These are phyloP conservation scores for Pleurozium schreberi DNA, from an alignment of 225 moss, liverwort and hornwort genomes.

Conservation along the genomic window DNA sequence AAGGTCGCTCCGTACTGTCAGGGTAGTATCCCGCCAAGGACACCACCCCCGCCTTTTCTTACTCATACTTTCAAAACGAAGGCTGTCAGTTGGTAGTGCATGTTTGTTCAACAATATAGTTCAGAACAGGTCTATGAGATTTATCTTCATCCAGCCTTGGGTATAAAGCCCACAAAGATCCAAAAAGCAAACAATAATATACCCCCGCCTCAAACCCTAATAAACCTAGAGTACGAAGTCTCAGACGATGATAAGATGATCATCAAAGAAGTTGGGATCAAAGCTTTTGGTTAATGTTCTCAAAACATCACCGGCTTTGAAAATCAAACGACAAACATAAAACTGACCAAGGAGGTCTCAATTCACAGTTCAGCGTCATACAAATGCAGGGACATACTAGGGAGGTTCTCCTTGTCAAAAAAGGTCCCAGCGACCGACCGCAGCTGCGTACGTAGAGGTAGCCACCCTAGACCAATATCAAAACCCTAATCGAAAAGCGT, in stretches of 20 bases:
- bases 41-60: not conserved
- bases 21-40: not conserved
- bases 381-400: slow-evolving; percentile 13
- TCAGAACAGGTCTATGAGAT: not conserved
- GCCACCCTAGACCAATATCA: not conserved
- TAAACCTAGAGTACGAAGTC: not conserved
- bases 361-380: slow-evolving; percentile 1
- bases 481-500: not conserved
- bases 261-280: slow-evolving; percentile 12
- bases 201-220: too few relatives aligned
- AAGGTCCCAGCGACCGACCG: slow-evolving; percentile 17
- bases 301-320: not conserved
- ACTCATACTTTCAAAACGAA: not conserved
- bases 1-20: not conserved
- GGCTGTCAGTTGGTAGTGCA: not conserved
- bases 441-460: slow-evolving; percentile 33
- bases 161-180: fast-evolving
- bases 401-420: slow-evolving; percentile 30
- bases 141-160: not conserved
- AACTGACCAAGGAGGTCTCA: not conserved
- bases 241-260: not conserved
- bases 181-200: too few relatives aligned
- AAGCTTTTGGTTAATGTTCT: not conserved
- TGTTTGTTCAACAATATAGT: not conserved
- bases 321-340: not conserved